Percentiles rank a stretch among this genome's conserved stretches.
Conservation (phyloP, 2,329 filamentous ascomycete species). For the Pseudocercospora ulei region DNA sequence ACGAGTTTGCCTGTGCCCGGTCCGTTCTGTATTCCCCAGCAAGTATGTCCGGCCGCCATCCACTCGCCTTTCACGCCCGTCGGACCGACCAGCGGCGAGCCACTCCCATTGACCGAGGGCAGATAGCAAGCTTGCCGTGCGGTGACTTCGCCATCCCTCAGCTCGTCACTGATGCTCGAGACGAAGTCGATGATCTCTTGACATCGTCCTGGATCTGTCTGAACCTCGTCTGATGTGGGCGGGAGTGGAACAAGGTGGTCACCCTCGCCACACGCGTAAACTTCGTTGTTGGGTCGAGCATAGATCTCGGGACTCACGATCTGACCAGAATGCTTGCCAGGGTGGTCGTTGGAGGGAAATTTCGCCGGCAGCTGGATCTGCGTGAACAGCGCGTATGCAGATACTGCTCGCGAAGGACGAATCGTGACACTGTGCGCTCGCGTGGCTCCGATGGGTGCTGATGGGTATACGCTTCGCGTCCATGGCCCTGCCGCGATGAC, state of each 20-base stretch:
- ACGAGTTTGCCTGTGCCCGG: constrained; percentile 58
- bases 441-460: constrained; percentile 50
- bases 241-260: constrained; percentile 68
- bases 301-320: constrained; percentile 86
- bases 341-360: constrained; percentile 42
- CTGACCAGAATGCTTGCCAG: constrained; percentile 43
- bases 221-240: constrained; percentile 61
- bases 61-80: constrained; percentile 65
- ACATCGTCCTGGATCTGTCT: constrained; percentile 65
- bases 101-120: constrained; percentile 54
- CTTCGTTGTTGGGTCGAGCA: constrained; percentile 73
- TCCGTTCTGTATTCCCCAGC: constrained; percentile 96
- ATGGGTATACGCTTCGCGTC: constrained; percentile 47
- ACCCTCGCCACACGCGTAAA: constrained; percentile 90
- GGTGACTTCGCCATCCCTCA: constrained; percentile 48
- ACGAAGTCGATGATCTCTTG: constrained; percentile 80
- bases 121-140: constrained; percentile 86
- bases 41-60: constrained; percentile 84
- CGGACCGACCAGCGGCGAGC: constrained; percentile 66
- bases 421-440: constrained; percentile 57
- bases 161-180: constrained; percentile 45
- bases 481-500: constrained; percentile 55
- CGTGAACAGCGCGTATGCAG: constrained; percentile 73
- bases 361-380: constrained; percentile 63
- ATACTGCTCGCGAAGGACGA: constrained; percentile 50